phyloP scores from a whole-genome alignment of 495 filamentous ascomycete species.

The Bacidia rubella region DNA sequence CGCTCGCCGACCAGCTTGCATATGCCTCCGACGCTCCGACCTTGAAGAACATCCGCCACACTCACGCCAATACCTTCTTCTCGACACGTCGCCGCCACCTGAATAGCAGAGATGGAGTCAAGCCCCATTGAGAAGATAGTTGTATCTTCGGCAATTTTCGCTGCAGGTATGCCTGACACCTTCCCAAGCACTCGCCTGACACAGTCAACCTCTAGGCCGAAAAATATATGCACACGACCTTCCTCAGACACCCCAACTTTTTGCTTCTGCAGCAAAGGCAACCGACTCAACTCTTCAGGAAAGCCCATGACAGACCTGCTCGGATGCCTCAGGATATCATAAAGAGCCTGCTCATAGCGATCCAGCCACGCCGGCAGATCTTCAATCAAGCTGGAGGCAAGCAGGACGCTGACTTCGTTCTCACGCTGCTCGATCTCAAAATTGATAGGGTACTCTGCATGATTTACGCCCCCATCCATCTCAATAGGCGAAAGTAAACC shows the following conservation, averaged over 20 bases:
- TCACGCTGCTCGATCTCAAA: slow-evolving; percentile 49
- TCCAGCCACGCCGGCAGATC: slow-evolving; percentile 10
- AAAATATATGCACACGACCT: background rate
- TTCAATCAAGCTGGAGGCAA: slow-evolving; percentile 3
- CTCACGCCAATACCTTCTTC: slow-evolving; percentile 42
- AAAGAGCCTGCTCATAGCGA: slow-evolving; percentile 19
- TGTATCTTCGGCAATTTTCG: slow-evolving; percentile 45
- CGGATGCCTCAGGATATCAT: slow-evolving; percentile 24
- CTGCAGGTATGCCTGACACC: slow-evolving; percentile 45
- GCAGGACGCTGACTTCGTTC: slow-evolving; percentile 18
- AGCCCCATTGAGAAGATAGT: slow-evolving; percentile 77
- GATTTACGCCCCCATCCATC: slow-evolving; percentile 29
- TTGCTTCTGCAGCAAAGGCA: slow-evolving; percentile 11
- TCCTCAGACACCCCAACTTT: background rate
- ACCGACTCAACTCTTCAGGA: slow-evolving; percentile 15
- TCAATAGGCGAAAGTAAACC: slow-evolving; percentile 43
- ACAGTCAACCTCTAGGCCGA: background rate
- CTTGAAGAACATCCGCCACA: slow-evolving; percentile 53
- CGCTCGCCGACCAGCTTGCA: slow-evolving; percentile 20
- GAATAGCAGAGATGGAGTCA: slow-evolving; percentile 82
- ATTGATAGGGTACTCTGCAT: slow-evolving; percentile 54
- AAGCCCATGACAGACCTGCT: slow-evolving; percentile 18
- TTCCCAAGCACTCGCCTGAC: slow-evolving; percentile 51
- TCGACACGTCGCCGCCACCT: slow-evolving; percentile 49
- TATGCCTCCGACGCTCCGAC: slow-evolving; percentile 49